Evolutionary conservation across 257 asterid species (phyloP).

Genomic region (Thymus quinquecostatus): DNA sequence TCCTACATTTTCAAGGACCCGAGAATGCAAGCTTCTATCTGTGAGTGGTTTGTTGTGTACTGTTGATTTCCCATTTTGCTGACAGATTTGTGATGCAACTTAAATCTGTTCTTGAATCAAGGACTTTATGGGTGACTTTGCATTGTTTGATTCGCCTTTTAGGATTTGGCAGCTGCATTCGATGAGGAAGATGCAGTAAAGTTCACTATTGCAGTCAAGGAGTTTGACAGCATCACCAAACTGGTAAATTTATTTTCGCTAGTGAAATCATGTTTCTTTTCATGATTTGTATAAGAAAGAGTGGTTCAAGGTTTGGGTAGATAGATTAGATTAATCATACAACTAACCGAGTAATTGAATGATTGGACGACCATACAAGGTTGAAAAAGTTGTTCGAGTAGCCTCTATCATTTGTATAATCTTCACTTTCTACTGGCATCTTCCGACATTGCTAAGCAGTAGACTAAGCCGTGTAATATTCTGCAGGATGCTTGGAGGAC

Average conservation of each 20-base stretch:
- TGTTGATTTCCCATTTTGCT: not conserved
- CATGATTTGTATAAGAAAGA: not conserved
- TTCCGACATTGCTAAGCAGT: not conserved
- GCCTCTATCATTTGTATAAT: not conserved
- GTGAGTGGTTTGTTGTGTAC: conserved; percentile 35
- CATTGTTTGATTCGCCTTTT: conserved; percentile 13
- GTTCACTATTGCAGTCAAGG: conserved; percentile 45
- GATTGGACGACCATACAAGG: too few relatives aligned
- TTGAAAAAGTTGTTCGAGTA: too few relatives aligned
- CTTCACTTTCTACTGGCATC: not conserved
- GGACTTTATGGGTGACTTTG: not conserved
- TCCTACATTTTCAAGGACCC: conserved; percentile 51
- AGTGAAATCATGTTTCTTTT: conserved; percentile 8
- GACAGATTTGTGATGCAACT: not conserved
- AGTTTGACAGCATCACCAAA: conserved; percentile 45
- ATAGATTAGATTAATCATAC: not conserved
- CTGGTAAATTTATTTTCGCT: conserved; percentile 33
- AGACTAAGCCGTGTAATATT: conserved; percentile 15
- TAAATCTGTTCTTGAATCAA: not conserved
- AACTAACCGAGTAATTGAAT: too few relatives aligned
- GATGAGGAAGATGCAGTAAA: conserved; percentile 48
- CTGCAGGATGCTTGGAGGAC: conserved; percentile 46
- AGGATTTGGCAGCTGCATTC: conserved; percentile 53
- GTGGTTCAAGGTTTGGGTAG: not conserved
- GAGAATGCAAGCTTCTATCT: conserved; percentile 43